Percentiles rank a stretch among this genome's conserved stretches.
Evolutionary conservation across 306 rosid species (phyloP).

Genomic region (Quercus cerris): DNA sequence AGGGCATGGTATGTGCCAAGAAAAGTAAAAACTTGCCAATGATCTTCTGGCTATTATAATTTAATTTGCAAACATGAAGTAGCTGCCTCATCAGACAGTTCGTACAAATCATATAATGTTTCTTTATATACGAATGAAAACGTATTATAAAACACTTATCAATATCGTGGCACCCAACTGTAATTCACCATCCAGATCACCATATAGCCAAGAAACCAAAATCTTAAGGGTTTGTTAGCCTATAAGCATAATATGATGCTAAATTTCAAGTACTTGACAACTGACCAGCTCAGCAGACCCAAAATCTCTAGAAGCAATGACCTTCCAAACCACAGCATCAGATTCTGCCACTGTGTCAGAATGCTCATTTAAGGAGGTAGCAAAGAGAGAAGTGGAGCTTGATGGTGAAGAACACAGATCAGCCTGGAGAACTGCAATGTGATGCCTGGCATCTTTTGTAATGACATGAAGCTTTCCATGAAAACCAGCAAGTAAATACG

Average conservation of each 20-base stretch:
- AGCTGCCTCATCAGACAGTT: background rate
- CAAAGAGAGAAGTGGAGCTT: slow-evolving; percentile 26
- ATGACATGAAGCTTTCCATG: slow-evolving; percentile 87
- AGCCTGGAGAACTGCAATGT: slow-evolving; percentile 60
- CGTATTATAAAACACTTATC: background rate
- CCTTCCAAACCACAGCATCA: slow-evolving; percentile 61
- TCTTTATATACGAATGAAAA: background rate
- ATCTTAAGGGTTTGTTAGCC: slow-evolving; percentile 15
- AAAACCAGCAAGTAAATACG: slow-evolving; percentile 86
- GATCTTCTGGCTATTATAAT: background rate
- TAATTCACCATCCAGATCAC: background rate
- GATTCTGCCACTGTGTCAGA: slow-evolving; percentile 42
- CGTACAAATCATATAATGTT: background rate
- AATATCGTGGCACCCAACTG: background rate
- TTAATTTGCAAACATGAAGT: background rate
- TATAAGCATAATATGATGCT: slow-evolving; percentile 26
- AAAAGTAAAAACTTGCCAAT: background rate
- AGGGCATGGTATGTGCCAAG: background rate
- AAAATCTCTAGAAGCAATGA: slow-evolving; percentile 56
- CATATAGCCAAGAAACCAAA: background rate
- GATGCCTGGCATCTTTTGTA: slow-evolving; percentile 71
- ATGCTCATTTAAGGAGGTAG: slow-evolving; percentile 32
- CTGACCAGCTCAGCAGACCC: slow-evolving; percentile 80
- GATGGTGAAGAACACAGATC: slow-evolving; percentile 40
- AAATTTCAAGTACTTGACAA: slow-evolving; percentile 82